Base-by-base conservation (phyloP, 2,329 filamentous ascomycete species). In the Fusarium goolgardi region DNA sequence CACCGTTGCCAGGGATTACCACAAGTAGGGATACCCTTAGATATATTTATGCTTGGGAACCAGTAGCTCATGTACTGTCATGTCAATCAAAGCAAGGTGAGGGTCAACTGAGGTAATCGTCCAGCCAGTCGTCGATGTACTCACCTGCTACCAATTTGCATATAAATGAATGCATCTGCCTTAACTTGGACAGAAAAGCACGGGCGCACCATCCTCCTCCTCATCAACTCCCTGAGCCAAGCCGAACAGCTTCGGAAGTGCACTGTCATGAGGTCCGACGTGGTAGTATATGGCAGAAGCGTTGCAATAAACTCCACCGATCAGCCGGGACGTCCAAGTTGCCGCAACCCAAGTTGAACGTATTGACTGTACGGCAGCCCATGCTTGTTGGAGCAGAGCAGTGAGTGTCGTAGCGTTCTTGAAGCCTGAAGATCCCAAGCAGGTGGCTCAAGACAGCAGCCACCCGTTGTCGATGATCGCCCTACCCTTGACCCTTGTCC, bases 391-490 rank as follows among this genome's bases (percentile, higher is more conserved):
- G 18, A 51, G 47, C 20, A 37, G 35, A 39, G 35, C 35, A 39
- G 35, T 20, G n/a, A 39, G 34, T n/a, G 20, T 27, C 34, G 34
- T 51, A 35, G 23, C 23, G 47, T 51, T 25, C 47, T 49, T 49
- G 45, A 49, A 51, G 23, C 49, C 55, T 45, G 61, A 65, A 62
- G 66, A 73, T 74, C 70, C 71, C 68, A 71, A 69, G 63, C 59
- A 61, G 55, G 60, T 67, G 69, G 70, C 71, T 73, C 71, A 69
- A 54, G 59, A 60, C 67, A 69, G 57, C 63, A 69, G 71, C 68
- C 68, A 74, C 68, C 71, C 71, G 71, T 74, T 73, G 71, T 69
- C 71, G 71, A 73, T 71, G 71, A 73, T 73, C 71, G 71, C 66
- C 71, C 57, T 73, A 55, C 70, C 58, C 73, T 47, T 41, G 50